Evolutionary conservation across 176 grass and related monocot species (phyloP).

Genomic region (Otatea glauca): DNA sequence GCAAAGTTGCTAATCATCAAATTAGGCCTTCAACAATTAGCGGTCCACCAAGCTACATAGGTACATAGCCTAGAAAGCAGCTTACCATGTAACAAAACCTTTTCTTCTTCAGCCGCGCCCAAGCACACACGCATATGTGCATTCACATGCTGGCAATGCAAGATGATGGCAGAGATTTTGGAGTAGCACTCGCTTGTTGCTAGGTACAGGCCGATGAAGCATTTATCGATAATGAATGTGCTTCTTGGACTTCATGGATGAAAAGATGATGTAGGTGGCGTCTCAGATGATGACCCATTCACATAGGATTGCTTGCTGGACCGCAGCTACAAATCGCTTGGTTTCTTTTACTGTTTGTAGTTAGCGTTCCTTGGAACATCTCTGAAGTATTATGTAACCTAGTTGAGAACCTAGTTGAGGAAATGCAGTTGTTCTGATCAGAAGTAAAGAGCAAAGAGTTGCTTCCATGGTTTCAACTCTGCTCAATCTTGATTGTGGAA

Average conservation of each 20-base stretch:
- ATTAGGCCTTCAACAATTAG: too few species aligned
- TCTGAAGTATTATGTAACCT: constrained; percentile 9
- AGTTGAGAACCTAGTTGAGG: neutral
- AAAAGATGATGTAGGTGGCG: constrained; percentile 34
- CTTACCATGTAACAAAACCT: too few species aligned
- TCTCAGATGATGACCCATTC: constrained; percentile 32
- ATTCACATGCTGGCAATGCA: too few species aligned
- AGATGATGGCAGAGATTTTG: too few species aligned
- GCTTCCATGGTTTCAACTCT: too few species aligned
- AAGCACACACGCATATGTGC: too few species aligned
- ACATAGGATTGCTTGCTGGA: constrained; percentile 25
- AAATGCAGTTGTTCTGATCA: constrained; percentile 25
- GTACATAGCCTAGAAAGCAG: too few species aligned
- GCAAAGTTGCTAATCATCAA: too few species aligned
- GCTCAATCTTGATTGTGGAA: too few species aligned
- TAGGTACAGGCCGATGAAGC: constrained; percentile 47
- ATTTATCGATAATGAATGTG: constrained; percentile 39
- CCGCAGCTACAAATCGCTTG: neutral
- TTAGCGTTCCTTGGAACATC: neutral
- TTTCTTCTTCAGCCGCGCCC: too few species aligned
- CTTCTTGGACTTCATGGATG: constrained; percentile 46
- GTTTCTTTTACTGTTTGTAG: neutral
- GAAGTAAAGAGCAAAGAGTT: neutral
- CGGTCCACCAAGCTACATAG: too few species aligned
- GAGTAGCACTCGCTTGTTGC: neutral